Percentiles rank a stretch among this genome's conserved stretches.
These are phyloP conservation scores for Bidens hawaiensis DNA, from an alignment of 140 eudicot genomes.

Conservation along the genomic window DNA sequence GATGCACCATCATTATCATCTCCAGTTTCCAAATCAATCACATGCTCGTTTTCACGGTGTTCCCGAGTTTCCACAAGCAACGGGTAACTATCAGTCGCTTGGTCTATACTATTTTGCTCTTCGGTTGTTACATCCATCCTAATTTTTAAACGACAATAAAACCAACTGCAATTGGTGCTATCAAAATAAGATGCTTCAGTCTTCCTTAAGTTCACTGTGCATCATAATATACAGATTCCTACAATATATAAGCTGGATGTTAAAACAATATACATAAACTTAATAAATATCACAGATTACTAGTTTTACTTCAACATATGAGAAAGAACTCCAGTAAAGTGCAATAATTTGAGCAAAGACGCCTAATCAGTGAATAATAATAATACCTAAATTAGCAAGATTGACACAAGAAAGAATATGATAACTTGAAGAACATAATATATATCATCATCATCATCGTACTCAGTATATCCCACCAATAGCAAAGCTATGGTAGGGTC, in stretches of 20 bases:
- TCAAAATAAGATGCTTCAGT: constrained; percentile 1
- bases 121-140: constrained; percentile 49
- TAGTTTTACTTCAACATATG: background rate
- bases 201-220: constrained; percentile 14
- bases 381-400: background rate
- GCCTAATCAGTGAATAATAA: background rate
- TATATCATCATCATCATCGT: no score
- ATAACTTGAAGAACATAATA: constrained; percentile 9
- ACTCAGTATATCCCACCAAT: no score
- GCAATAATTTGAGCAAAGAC: background rate
- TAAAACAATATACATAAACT: background rate
- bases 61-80: constrained; percentile 45
- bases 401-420: background rate
- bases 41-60: constrained; percentile 36
- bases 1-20: constrained; percentile 37
- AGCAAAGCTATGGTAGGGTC: no score
- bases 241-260: constrained; percentile 6
- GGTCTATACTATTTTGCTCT: constrained; percentile 38
- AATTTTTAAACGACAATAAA: constrained; percentile 6
- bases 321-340: no score
- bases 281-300: background rate
- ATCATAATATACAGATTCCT: constrained; percentile 9
- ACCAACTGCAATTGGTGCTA: constrained; percentile 4
- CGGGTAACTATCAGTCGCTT: constrained; percentile 53
- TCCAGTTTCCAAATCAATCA: constrained; percentile 50